Conservation (phyloP, 163 green algal genomes). For the Chlamydomonas reinhardtii region DNA sequence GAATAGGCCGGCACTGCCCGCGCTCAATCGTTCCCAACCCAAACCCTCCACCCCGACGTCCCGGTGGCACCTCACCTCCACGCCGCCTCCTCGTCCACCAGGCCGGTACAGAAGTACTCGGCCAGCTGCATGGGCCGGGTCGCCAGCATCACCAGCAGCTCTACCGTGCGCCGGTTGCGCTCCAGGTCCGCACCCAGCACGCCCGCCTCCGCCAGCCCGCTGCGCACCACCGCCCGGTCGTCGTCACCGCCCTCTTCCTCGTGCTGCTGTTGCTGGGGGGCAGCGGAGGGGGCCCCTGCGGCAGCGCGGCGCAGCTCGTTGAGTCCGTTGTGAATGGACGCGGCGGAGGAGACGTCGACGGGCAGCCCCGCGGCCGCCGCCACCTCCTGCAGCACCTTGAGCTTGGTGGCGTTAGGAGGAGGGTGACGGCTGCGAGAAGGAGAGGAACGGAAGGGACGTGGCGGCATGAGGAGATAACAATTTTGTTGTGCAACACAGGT, state of each 20-base stretch:
- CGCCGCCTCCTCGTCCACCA: background rate
- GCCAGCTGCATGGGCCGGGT: conserved; percentile 94
- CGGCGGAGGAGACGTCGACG: conserved; percentile 67
- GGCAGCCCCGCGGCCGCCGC: conserved; percentile 53
- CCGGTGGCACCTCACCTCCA: conserved; percentile 36
- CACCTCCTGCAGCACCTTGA: conserved; percentile 21
- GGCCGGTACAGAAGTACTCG: conserved; percentile 79
- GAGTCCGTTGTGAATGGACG: background rate
- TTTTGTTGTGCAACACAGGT: background rate
- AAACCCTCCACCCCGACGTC: too few species aligned
- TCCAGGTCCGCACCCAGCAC: background rate
- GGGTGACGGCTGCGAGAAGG: conserved; percentile 75
- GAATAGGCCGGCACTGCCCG: too few species aligned
- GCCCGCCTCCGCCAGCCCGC: background rate
- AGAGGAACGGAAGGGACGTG: background rate
- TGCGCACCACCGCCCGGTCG: background rate
- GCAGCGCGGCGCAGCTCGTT: background rate
- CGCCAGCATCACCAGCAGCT: conserved; percentile 71
- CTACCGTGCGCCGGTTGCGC: conserved; percentile 6
- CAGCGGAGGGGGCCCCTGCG: background rate
- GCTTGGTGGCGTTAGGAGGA: conserved; percentile 78
- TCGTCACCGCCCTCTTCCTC: background rate
- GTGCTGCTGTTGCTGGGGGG: background rate
- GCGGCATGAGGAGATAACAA: background rate
- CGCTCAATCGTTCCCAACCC: too few species aligned